Evolutionary conservation across 768 basidiomycete species (phyloP), one percentile per base, ranked within the genome.

Genomic region (Leccinum barrowsii): DNA sequence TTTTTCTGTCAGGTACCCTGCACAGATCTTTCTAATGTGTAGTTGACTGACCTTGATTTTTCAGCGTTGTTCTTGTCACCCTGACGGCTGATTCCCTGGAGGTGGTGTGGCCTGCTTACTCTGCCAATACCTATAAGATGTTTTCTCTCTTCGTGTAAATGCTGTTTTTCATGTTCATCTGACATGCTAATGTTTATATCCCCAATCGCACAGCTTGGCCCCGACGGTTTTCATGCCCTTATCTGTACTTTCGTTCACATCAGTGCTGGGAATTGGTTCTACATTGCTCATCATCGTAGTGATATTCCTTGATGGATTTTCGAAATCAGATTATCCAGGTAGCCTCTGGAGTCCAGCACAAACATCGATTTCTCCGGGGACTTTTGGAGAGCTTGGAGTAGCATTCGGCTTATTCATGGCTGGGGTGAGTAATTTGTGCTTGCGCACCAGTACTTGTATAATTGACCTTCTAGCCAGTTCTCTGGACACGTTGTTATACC

Each of bases 401-500:
- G 84, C 90, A 13, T 89, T 94, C 63, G 95, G 95, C 2, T 77
- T 98, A 60, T 85, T 98, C 67, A 93, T 98, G 86, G 90, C 92
- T 7, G 93, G 94, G 15, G 92, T 93, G 68, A 67, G 83, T 68
- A 50, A 26, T 19, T 51, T 22, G 22, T 49, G 22, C 34, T 62
- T 21, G 5, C 51, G 52, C 10, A 10, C 17, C n/a, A 15, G 34
- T 53, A 12, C 21, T 10, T 22, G 19, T 5, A 17, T 34, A 17
- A 1, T 32, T 58, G 7, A 52, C 32, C 24, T 50, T 34, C 19
- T 48, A 47, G 24, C 26, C 10, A 93, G 85, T 95, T 96, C 66
- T 85, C 92, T 3, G 94, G 94, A 2, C 96, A 98, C 69, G 88
- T 92, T 13, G 89, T 95, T 28, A 89, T 98, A 51, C 95, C 95